Percentiles rank a stretch among this genome's conserved stretches.
phyloP scores from a whole-genome alignment of 2,329 filamentous ascomycete species.

The Beauveria sp. region DNA sequence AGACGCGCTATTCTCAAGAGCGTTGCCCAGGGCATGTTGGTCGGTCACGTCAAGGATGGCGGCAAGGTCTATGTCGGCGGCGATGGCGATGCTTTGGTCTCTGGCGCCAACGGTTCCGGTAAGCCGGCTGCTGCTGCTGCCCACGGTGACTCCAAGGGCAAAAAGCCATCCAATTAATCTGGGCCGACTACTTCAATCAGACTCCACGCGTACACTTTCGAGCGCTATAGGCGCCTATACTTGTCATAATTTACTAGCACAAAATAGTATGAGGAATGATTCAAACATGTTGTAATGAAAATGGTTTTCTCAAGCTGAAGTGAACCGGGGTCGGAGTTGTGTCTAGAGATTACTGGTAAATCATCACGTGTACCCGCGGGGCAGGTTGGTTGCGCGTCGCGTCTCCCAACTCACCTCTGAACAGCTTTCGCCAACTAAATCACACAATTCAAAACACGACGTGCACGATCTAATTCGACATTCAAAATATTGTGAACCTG shows the following conservation, averaged over 20 bases:
- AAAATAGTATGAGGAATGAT: not conserved
- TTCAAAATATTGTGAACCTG: not conserved
- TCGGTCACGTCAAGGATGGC: conserved; percentile 68
- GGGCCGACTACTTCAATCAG: not conserved
- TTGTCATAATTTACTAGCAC: not conserved
- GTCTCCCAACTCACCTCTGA: not conserved
- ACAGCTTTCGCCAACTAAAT: not conserved
- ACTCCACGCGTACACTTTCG: not conserved
- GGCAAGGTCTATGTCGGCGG: conserved; percentile 68
- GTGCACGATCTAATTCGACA: not conserved
- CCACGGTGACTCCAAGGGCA: conserved; percentile 17
- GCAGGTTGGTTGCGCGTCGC: not conserved
- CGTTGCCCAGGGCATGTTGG: conserved; percentile 93
- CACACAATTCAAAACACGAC: not conserved
- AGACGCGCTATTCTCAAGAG: conserved; percentile 85
- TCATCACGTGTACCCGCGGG: conserved; percentile 9
- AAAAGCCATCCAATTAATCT: conserved; percentile 1
- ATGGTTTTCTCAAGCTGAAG: not conserved
- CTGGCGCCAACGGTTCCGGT: conserved; percentile 10
- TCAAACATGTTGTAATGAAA: not conserved
- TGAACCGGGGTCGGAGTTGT: not conserved
- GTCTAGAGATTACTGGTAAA: not conserved
- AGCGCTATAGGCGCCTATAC: not conserved
- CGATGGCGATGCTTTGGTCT: conserved; percentile 32
- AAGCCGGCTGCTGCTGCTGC: conserved; percentile 16